Evolutionary conservation across 441 rosid genomes (phyloP).

Genomic region (Euphorbia celastroides): DNA sequence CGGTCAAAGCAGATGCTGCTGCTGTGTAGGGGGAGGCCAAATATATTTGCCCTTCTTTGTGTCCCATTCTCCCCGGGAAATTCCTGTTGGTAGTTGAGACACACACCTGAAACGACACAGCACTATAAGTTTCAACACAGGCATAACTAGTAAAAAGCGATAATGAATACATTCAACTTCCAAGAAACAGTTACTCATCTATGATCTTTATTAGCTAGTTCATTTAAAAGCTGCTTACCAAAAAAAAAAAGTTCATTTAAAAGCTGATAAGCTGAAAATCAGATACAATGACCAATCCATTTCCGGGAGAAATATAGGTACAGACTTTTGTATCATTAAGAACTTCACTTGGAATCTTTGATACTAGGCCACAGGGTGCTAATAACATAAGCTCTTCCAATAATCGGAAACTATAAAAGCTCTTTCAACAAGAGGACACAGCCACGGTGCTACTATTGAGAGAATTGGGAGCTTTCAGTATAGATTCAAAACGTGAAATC

Average conservation of each 20-base stretch:
- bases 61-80: slow-evolving; percentile 98
- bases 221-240: too few species aligned
- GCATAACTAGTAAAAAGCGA: background rate
- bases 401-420: too few species aligned
- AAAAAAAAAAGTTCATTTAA: too few species aligned
- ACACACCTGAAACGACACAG: slow-evolving; percentile 53
- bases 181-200: background rate
- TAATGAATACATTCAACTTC: background rate
- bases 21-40: too few species aligned
- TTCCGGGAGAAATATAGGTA: background rate
- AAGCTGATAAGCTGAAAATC: too few species aligned
- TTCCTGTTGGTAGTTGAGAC: slow-evolving; percentile 93
- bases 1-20: too few species aligned
- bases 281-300: background rate
- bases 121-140: background rate
- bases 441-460: background rate
- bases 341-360: background rate
- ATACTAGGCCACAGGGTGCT: too few species aligned
- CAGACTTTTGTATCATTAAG: background rate
- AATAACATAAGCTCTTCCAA: too few species aligned
- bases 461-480: background rate
- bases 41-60: slow-evolving; percentile 99
- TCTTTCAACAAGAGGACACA: background rate
- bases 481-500: background rate
- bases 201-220: background rate